These are phyloP conservation scores for Selaginella moellendorffii DNA, from an alignment of 75 land plant genomes.

Conservation along the genomic window DNA sequence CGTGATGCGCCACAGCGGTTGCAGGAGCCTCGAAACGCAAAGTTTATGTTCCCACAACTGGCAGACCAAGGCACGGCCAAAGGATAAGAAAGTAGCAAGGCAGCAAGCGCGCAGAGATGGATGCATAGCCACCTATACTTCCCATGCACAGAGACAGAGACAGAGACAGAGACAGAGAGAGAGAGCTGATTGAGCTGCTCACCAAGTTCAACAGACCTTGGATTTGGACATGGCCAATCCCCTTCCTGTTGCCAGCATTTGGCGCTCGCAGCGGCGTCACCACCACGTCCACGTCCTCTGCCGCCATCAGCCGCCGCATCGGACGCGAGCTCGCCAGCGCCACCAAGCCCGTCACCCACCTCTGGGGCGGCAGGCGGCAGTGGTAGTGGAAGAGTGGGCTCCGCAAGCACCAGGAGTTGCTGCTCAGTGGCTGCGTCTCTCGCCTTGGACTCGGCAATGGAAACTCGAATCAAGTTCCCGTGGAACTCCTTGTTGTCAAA, in stretches of 20 bases:
- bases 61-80: constrained; percentile 1
- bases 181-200: constrained; percentile 65
- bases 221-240: constrained; percentile 95
- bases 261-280: constrained; percentile 36
- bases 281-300: constrained; percentile 69
- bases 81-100: no score
- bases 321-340: constrained; percentile 4
- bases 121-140: neutral
- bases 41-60: constrained; percentile 90
- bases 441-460: constrained; percentile 60
- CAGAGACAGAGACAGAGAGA: neutral
- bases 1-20: constrained; percentile 90
- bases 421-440: constrained; percentile 34
- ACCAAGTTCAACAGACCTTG: constrained; percentile 97
- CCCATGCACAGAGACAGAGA: neutral
- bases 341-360: constrained; percentile 26
- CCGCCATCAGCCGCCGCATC: constrained; percentile 17
- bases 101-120: no score
- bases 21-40: constrained; percentile 95
- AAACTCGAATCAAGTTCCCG: constrained; percentile 60
- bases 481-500: constrained; percentile 84
- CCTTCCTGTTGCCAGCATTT: constrained; percentile 97
- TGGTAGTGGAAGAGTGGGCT: no score
- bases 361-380: no score
- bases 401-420: neutral